Conservation (phyloP, 176 grass and related monocot species). For the Alopecurus myosuroides region DNA sequence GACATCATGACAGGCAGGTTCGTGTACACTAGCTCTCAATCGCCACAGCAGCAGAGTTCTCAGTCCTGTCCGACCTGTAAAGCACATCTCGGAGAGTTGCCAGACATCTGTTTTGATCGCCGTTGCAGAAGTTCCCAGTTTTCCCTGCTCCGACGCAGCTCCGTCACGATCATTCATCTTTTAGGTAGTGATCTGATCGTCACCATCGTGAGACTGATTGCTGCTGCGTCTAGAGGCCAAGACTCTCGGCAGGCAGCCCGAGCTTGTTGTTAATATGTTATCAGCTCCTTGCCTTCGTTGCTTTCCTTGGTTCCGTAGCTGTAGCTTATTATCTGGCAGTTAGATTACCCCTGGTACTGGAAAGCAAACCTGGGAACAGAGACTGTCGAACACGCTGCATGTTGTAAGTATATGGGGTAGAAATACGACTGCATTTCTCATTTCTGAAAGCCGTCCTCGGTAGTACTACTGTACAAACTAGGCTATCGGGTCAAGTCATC, state of each 20-base stretch:
- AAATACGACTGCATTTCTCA: not conserved
- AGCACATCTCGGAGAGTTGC: not conserved
- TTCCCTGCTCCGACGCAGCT: conserved; percentile 9
- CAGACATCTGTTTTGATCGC: conserved; percentile 12
- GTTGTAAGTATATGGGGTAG: conserved; percentile 27
- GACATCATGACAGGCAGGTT: conserved; percentile 8
- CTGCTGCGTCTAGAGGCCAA: not conserved
- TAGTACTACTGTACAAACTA: too few relatives aligned
- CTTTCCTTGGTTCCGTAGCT: not conserved
- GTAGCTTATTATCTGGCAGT: not conserved
- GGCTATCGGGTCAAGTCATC: too few relatives aligned
- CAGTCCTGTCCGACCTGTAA: conserved; percentile 27
- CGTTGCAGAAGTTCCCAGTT: not conserved
- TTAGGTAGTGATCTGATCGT: conserved; percentile 39
- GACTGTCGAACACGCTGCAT: not conserved
- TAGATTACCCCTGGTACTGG: not conserved
- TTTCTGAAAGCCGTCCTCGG: too few relatives aligned
- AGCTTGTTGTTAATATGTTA: not conserved
- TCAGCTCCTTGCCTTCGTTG: not conserved
- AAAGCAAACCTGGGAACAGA: not conserved
- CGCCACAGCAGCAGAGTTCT: not conserved
- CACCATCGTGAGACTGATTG: conserved; percentile 1
- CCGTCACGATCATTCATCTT: conserved; percentile 30
- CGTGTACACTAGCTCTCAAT: conserved; percentile 35
- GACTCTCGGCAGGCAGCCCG: not conserved